Conservation (phyloP, 1,139 yeast species). For the Yamadazyma sp. region DNA sequence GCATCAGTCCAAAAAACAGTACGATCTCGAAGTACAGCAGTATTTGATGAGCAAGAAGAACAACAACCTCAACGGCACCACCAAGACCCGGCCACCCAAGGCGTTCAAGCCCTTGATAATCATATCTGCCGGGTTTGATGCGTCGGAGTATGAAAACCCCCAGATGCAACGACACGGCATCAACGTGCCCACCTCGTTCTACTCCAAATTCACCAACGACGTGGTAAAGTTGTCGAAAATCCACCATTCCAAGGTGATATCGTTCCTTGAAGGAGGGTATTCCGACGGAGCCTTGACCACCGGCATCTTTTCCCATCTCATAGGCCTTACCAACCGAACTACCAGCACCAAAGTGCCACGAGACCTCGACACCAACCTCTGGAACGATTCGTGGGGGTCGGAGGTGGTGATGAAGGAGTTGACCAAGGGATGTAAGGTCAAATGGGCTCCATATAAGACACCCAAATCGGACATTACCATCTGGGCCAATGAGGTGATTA, state of each 20-base stretch:
- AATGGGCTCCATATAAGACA: constrained; percentile 60
- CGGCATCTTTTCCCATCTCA: constrained; percentile 76
- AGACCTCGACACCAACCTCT: constrained; percentile 35
- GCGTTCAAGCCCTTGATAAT: constrained; percentile 71
- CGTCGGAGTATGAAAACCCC: constrained; percentile 78
- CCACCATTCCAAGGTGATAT: constrained; percentile 63
- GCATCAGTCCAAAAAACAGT: constrained; percentile 45
- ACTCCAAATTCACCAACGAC: constrained; percentile 71
- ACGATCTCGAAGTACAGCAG: constrained; percentile 35
- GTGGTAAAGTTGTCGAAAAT: constrained; percentile 63
- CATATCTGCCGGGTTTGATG: constrained; percentile 87
- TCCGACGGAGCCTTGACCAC: constrained; percentile 81
- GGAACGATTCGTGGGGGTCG: constrained; percentile 67
- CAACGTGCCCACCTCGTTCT: constrained; percentile 81
- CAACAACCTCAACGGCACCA: constrained; percentile 13
- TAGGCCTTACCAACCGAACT: constrained; percentile 48
- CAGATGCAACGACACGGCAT: constrained; percentile 87
- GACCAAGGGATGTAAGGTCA: constrained; percentile 66
- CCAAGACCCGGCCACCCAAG: constrained; percentile 30
- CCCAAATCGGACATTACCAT: constrained; percentile 46
- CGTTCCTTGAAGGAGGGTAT: constrained; percentile 84
- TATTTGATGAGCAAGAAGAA: constrained; percentile 20
- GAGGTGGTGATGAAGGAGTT: constrained; percentile 65
- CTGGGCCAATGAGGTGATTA: constrained; percentile 72
- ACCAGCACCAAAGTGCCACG: constrained; percentile 17